Conservation (phyloP, 805 yeast species). For the Lipomyces mesembrius region DNA sequence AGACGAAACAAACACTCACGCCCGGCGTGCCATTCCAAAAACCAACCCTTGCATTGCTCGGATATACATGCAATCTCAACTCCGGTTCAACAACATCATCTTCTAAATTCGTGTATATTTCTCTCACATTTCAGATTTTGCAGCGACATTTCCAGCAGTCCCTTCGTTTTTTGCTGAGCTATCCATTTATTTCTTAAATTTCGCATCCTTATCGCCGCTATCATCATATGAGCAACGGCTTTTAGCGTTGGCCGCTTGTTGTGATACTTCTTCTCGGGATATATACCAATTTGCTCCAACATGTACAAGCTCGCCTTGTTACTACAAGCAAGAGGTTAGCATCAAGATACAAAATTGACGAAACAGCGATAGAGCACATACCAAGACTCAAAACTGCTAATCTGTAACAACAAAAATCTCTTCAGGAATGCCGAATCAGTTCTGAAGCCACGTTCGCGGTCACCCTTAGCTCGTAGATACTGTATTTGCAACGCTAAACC, state of each 20-base stretch:
- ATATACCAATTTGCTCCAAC: slow-evolving; percentile 42
- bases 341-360: background rate
- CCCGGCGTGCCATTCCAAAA: background rate
- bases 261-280: slow-evolving; percentile 39
- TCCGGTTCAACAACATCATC: background rate
- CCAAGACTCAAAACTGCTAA: slow-evolving; percentile 43
- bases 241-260: slow-evolving; percentile 36
- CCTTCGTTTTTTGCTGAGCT: slow-evolving; percentile 8
- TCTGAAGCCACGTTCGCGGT: slow-evolving; percentile 37
- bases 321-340: slow-evolving; percentile 18
- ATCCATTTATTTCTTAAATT: slow-evolving; percentile 36
- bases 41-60: background rate
- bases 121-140: background rate
- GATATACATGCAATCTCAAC: background rate
- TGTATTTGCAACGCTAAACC: slow-evolving; percentile 37
- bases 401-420: slow-evolving; percentile 41
- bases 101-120: background rate
- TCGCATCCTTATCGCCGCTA: slow-evolving; percentile 43
- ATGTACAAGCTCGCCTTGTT: slow-evolving; percentile 42
- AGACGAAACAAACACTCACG: background rate
- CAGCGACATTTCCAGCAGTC: slow-evolving; percentile 1
- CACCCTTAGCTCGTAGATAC: slow-evolving; percentile 35
- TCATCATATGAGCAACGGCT: slow-evolving; percentile 40
- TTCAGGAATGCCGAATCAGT: slow-evolving; percentile 46
- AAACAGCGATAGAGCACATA: slow-evolving; percentile 6